Conservation (phyloP, 2,329 filamentous ascomycete species). For the Hypoxylon sp. region DNA sequence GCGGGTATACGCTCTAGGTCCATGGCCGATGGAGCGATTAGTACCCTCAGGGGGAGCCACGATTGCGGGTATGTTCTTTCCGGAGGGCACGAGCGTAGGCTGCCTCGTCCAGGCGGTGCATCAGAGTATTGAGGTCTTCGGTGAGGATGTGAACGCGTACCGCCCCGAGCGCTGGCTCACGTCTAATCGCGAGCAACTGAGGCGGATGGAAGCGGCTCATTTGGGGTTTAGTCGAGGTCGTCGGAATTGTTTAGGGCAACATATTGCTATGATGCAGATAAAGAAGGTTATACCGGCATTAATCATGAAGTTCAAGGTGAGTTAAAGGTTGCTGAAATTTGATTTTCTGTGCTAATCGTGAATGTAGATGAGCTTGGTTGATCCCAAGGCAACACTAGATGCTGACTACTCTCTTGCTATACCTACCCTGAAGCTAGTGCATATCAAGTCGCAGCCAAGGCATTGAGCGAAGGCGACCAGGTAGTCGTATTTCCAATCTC, state of each 20-base stretch:
- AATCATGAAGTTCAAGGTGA: conserved; percentile 46
- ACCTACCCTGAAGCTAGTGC: conserved; percentile 32
- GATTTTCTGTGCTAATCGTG: conserved; percentile 23
- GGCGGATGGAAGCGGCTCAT: conserved; percentile 46
- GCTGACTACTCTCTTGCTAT: conserved; percentile 38
- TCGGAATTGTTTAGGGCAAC: conserved; percentile 44
- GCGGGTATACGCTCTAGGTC: conserved; percentile 36
- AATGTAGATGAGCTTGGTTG: conserved; percentile 39
- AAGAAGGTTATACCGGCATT: conserved; percentile 47
- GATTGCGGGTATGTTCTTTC: conserved; percentile 46
- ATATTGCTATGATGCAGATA: conserved; percentile 48
- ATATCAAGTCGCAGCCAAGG: conserved; percentile 35
- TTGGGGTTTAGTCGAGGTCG: conserved; percentile 49
- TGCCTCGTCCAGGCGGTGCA: conserved; percentile 44
- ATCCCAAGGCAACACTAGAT: conserved; percentile 35
- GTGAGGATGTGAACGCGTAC: conserved; percentile 41
- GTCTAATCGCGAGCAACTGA: conserved; percentile 41
- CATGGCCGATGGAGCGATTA: conserved; percentile 43
- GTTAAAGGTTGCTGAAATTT: conserved; percentile 10
- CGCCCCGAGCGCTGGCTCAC: conserved; percentile 48
- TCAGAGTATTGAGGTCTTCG: conserved; percentile 36
- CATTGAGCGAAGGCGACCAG: background rate
- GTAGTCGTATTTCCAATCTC: background rate
- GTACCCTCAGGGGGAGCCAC: conserved; percentile 44
- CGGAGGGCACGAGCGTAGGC: conserved; percentile 45